Base-by-base conservation (phyloP, 768 basidiomycete genomes). In the Pisolithus marmoratus region DNA sequence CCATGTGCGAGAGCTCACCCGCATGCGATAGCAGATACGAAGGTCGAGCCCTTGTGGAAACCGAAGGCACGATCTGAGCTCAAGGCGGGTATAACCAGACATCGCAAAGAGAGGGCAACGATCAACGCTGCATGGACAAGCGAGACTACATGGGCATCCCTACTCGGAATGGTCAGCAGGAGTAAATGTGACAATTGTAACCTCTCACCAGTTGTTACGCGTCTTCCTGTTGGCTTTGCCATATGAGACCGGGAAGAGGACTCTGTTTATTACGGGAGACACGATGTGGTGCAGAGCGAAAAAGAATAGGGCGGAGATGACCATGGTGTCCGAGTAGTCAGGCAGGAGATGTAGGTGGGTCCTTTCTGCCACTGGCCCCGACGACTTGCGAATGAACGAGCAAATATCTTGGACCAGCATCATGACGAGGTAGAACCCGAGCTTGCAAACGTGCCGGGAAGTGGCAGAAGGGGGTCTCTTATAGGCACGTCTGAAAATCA, bases 131-230 rank as follows among this genome's bases (percentile, higher is more conserved):
- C 82, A 62, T 94, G 88, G 1, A 82, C 70, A 58, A 90, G 81
- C 0, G 91, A 90, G 23, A 85, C 81, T 31, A 84, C 71, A 54
- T 82, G 88, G 51, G 83, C 79, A 44, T 79, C 75, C 87, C 87
- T 89, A 58, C 9, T n/a, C n/a, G n/a, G 23, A 22, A 41, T 2
- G 14, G 37, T 19, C n/a, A 24, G 2, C 23, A 36, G 11, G 23
- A 26, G n/a, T 44, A 22, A 15, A 42, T 20, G n/a, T 19, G 19
- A 27, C 41, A 8, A 26, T 6, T 19, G 34, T 24, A 19, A 31
- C 50, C 38, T 54, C 76, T 29, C 49, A 85, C 85, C 86, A 88
- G 54, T 79, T 84, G 59, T 82, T 84, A 55, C 74, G 72, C 2
- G 74, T 77, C 45, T 72, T 68, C 55, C 63, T 70, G 34, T 69